phyloP scores from a whole-genome alignment of 2,329 filamentous ascomycete genomes.

The Phialophora tarda region DNA sequence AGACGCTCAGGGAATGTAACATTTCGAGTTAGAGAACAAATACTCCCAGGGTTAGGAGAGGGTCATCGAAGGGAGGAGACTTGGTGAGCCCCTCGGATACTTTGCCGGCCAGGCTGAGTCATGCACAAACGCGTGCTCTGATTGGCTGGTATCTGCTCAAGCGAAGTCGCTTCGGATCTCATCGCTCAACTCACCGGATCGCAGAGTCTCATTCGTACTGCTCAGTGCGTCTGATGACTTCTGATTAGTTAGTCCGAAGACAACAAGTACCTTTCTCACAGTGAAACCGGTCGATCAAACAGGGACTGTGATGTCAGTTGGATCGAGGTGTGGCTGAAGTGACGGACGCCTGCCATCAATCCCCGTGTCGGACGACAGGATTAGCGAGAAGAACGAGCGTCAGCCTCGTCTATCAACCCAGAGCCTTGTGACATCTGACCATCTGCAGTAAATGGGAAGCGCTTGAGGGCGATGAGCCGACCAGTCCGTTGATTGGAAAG shows the following conservation, averaged over 20 bases:
- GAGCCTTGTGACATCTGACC: not conserved
- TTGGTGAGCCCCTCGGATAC: not conserved
- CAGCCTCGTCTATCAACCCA: not conserved
- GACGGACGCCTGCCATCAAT: not conserved
- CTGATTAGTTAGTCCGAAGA: not conserved
- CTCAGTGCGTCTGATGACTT: not conserved
- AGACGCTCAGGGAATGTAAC: not conserved
- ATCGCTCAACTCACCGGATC: not conserved
- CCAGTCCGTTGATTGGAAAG: not conserved
- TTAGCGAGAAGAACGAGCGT: not conserved
- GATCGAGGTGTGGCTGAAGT: not conserved
- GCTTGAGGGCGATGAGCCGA: not conserved
- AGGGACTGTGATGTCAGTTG: not conserved
- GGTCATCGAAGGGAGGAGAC: not conserved
- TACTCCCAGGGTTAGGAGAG: not conserved
- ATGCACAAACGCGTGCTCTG: not conserved
- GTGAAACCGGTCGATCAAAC: not conserved
- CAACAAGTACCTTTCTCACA: not conserved
- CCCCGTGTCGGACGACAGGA: not conserved
- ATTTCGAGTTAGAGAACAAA: not conserved
- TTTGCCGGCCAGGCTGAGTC: conserved; percentile 8
- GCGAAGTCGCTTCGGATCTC: not conserved
- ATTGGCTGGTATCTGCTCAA: not conserved
- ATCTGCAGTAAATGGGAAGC: not conserved
- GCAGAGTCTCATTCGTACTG: not conserved